Percentiles rank a stretch among this genome's conserved stretches.
These are phyloP conservation scores for Aspergillus quadricinctus DNA, from an alignment of 2,329 filamentous ascomycete species.

Conservation along the genomic window DNA sequence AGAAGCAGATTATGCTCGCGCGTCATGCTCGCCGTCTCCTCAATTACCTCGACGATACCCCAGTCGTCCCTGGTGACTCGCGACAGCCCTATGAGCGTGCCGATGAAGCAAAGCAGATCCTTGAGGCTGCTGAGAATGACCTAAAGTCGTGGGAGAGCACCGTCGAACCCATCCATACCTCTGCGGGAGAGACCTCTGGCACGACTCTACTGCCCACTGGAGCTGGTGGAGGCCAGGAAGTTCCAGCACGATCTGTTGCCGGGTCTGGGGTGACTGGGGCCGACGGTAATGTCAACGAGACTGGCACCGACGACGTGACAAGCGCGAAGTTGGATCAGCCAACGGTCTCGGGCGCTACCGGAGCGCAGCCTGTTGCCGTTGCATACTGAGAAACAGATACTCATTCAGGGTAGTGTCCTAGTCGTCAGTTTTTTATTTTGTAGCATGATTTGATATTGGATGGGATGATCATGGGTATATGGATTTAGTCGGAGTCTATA, in stretches of 20 bases:
- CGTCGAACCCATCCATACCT: conserved; percentile 51
- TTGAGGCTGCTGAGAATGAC: conserved; percentile 89
- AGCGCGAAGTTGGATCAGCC: not conserved
- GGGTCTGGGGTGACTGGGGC: not conserved
- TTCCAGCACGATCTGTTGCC: not conserved
- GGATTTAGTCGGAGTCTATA: not conserved
- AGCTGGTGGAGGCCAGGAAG: conserved; percentile 6
- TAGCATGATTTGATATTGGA: not conserved
- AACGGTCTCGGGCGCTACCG: not conserved
- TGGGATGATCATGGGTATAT: not conserved
- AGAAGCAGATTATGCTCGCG: conserved; percentile 94
- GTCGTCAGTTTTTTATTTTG: not conserved
- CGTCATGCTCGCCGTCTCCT: conserved; percentile 83
- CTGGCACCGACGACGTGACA: not conserved
- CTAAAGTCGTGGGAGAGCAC: conserved; percentile 67
- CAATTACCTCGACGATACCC: conserved; percentile 80
- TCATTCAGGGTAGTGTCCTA: not conserved
- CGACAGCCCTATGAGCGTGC: conserved; percentile 64
- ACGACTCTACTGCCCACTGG: conserved; percentile 33
- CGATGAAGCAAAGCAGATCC: conserved; percentile 70
- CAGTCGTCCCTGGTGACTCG: conserved; percentile 79
- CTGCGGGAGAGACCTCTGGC: conserved; percentile 45
- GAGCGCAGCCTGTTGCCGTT: conserved; percentile 10
- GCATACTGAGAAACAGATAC: conserved; percentile 4
- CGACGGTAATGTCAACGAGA: not conserved